phyloP scores from a whole-genome alignment of 1,284 basidiomycete species.

The Afroboletus lepidellus region DNA sequence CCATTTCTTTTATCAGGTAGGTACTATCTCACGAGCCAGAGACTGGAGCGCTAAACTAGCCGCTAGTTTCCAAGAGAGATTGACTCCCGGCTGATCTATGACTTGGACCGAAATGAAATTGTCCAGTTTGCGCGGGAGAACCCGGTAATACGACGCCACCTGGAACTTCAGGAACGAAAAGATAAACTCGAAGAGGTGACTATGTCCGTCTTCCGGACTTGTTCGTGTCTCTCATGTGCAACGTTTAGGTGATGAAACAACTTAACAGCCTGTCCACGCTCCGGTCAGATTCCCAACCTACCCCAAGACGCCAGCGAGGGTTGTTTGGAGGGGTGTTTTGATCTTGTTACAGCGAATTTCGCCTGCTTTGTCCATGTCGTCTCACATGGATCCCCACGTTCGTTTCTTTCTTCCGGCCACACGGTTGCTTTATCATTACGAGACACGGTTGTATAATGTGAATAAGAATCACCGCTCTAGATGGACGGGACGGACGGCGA shows the following conservation, averaged over 20 bases:
- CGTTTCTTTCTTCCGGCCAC: constrained; percentile 11
- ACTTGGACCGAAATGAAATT: constrained; percentile 86
- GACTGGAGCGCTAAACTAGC: background rate
- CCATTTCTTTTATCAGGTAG: constrained; percentile 96
- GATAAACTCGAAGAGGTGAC: constrained; percentile 94
- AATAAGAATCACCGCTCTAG: constrained; percentile 19
- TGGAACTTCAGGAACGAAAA: constrained; percentile 96
- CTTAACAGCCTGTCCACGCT: constrained; percentile 84
- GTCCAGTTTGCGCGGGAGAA: constrained; percentile 93
- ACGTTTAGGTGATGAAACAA: constrained; percentile 81
- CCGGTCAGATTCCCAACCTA: constrained; percentile 71
- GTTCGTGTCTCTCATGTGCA: background rate
- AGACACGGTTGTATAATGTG: constrained; percentile 17
- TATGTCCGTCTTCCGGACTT: background rate
- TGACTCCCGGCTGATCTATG: constrained; percentile 90
- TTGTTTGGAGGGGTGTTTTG: constrained; percentile 70
- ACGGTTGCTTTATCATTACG: constrained; percentile 1
- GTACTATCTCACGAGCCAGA: constrained; percentile 19
- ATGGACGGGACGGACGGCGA: background rate
- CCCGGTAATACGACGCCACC: constrained; percentile 78
- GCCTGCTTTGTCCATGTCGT: background rate
- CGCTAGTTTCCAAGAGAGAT: constrained; percentile 93
- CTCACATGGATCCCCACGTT: constrained; percentile 8
- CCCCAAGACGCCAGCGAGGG: constrained; percentile 66
- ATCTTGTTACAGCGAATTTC: background rate